Evolutionary conservation across 495 filamentous ascomycete species (phyloP).

Genomic region (Hypoxylon cercidicola): DNA sequence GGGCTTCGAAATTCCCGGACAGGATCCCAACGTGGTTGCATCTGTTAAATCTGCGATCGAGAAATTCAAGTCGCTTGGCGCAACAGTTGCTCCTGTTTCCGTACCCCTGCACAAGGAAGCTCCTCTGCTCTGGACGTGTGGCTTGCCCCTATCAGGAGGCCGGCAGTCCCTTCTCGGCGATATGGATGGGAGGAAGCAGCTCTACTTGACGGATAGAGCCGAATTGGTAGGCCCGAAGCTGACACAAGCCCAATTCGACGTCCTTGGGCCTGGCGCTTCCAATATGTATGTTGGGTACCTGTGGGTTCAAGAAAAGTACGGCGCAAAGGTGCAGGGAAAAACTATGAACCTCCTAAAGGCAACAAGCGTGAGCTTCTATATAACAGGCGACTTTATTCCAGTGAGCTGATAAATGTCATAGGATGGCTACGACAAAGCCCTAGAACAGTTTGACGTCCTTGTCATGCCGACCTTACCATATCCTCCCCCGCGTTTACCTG

Average conservation of each 20-base stretch:
- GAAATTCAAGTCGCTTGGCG: constrained; percentile 62
- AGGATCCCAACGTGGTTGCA: constrained; percentile 55
- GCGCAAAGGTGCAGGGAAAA: constrained; percentile 44
- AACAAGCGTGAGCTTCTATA: constrained; percentile 19
- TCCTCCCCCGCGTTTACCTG: constrained; percentile 40
- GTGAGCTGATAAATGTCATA: constrained; percentile 14
- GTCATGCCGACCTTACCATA: constrained; percentile 58
- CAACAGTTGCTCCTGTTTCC: constrained; percentile 61
- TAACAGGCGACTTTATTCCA: neutral
- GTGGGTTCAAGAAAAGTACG: constrained; percentile 46
- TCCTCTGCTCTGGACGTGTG: constrained; percentile 60
- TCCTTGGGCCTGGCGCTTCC: constrained; percentile 47
- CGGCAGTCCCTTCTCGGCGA: constrained; percentile 47
- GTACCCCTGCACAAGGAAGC: constrained; percentile 62
- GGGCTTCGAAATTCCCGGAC: constrained; percentile 55
- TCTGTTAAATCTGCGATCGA: constrained; percentile 56
- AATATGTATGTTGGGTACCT: constrained; percentile 48
- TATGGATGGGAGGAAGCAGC: constrained; percentile 46
- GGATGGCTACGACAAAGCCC: constrained; percentile 57
- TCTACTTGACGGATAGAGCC: constrained; percentile 45
- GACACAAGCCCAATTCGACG: constrained; percentile 48
- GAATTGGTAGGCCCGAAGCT: constrained; percentile 41
- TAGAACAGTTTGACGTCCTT: constrained; percentile 56
- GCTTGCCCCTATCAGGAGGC: constrained; percentile 39
- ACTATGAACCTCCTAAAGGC: constrained; percentile 46